Base-by-base conservation (phyloP, 768 basidiomycete genomes). In the Paxillus rubicundulus region DNA sequence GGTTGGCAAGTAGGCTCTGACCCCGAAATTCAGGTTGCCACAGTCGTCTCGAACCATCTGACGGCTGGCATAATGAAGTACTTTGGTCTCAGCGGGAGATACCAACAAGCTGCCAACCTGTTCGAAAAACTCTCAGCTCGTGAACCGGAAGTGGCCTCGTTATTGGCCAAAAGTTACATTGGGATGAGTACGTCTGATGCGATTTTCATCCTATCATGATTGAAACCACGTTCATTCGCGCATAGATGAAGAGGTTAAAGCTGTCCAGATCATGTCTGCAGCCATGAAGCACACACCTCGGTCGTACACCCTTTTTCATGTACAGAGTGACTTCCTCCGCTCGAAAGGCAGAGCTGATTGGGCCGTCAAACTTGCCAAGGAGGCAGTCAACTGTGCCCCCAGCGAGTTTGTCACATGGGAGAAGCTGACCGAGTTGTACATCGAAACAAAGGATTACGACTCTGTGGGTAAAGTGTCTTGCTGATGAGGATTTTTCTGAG, bases 361-460 rank as follows among this genome's bases (percentile, higher is more conserved):
- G 92, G 95, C 95, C 0, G 77, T 95, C 52, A 88, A 92, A 64
- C 74, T 99, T 34, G 96, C 96, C 0, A 82, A 83, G 56, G 92
- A 98, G 64, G 97, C 97, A 1, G 97, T 98, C 66, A 98, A 98
- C 60, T 96, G 94, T 59, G 97, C 97, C 0, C 97, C 97, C 6
- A 94, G 91, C 74, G 97, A 99, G 69, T 98, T 99, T 58, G 90
- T 97, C 17, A 98, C 96, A 0, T 99, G 97, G 95, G 94, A 98
- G 65, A 98, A 97, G 72, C 74, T 98, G 61, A 95, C 96, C 0
- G 92, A 98, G 58, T 73, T 96, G 47, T 97, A 96, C 66, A 94
- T 98, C 43, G 95, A 98, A 54, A 73, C 89, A 41, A 85, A 85
- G 24, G 85, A 92, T 66, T 98, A 80, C 66, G 92, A 97, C 63